phyloP scores from a whole-genome alignment of 306 rosid species.

The Vachellia pachyceras region DNA sequence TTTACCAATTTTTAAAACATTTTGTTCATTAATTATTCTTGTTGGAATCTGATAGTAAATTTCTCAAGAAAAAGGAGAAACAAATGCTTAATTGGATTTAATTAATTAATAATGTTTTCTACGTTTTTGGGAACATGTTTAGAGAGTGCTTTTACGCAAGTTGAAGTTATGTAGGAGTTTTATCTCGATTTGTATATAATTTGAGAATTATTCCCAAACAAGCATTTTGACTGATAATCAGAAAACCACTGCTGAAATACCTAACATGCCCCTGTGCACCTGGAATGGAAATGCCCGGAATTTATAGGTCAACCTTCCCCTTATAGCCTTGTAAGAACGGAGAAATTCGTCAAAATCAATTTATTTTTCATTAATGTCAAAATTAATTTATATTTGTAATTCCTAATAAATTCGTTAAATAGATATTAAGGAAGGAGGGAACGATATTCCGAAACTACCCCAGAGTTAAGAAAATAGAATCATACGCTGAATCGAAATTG shows the following conservation, averaged over 20 bases:
- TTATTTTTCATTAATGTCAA: background rate
- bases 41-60: too few species aligned
- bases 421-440: background rate
- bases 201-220: too few species aligned
- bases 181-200: too few species aligned
- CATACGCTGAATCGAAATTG: too few species aligned
- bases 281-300: background rate
- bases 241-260: background rate
- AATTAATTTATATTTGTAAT: background rate
- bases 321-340: conserved; percentile 50
- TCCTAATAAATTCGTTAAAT: background rate
- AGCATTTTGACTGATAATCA: background rate
- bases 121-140: too few species aligned
- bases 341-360: too few species aligned
- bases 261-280: background rate
- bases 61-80: too few species aligned
- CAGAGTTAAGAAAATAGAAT: background rate
- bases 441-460: conserved; percentile 44
- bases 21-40: too few species aligned
- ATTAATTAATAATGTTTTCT: background rate
- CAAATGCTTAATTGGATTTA: background rate
- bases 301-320: conserved; percentile 39
- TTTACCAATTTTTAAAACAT: too few species aligned
- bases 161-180: too few species aligned
- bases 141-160: too few species aligned